These are phyloP conservation scores for Hypomyces perniciosus DNA, from an alignment of 2,329 filamentous ascomycete genomes.

Conservation along the genomic window DNA sequence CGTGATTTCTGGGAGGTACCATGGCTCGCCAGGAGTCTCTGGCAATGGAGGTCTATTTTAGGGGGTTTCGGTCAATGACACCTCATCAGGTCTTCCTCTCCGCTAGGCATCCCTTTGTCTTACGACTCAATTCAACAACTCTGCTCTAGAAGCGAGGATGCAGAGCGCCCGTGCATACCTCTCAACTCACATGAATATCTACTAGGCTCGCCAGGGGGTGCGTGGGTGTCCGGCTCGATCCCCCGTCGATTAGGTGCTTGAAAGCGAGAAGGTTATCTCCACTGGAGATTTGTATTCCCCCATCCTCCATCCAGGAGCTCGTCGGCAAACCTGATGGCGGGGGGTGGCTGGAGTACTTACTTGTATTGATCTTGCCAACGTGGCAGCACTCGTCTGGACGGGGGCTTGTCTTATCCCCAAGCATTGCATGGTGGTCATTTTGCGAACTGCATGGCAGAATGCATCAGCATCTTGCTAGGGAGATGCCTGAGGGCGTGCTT, in stretches of 20 bases:
- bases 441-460: conserved; percentile 13
- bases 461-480: conserved; percentile 5
- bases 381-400: conserved; percentile 13
- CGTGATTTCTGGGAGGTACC: neutral
- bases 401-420: neutral
- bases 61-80: neutral
- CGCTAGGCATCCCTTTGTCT: neutral
- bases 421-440: conserved; percentile 5
- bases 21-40: neutral
- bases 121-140: neutral
- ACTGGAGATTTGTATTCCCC: conserved; percentile 2
- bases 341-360: conserved; percentile 7
- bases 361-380: conserved; percentile 11
- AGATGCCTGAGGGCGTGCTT: neutral
- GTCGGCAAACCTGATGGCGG: conserved; percentile 9
- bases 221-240: no score
- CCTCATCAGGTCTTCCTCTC: neutral
- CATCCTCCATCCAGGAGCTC: neutral
- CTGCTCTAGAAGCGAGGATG: conserved; percentile 7
- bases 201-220: no score
- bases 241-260: neutral
- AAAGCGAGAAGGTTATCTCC: neutral
- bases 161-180: conserved; percentile 25
- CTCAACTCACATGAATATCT: conserved; percentile 29
- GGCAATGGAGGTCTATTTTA: neutral